phyloP scores from a whole-genome alignment of 257 asterid species.

The Ehretia macrophylla region DNA sequence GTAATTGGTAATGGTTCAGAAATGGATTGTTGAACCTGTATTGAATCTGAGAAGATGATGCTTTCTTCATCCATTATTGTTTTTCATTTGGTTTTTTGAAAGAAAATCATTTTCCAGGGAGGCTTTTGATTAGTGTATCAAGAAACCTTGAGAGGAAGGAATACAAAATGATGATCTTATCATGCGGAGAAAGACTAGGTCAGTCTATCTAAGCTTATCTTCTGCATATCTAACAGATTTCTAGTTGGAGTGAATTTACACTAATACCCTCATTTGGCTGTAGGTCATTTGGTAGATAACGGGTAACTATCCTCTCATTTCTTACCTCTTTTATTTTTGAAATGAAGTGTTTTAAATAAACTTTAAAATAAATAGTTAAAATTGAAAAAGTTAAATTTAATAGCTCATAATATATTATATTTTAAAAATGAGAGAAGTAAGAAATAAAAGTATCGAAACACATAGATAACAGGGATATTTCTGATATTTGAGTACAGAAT shows the following conservation, averaged over 20 bases:
- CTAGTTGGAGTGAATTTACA: neutral
- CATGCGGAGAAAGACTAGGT: conserved; percentile 22
- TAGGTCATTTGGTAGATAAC: no score
- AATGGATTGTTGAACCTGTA: neutral
- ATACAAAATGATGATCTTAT: conserved; percentile 25
- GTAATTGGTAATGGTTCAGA: conserved; percentile 5
- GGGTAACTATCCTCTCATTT: no score
- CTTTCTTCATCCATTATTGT: conserved; percentile 45
- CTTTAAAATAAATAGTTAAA: no score
- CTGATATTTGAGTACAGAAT: no score
- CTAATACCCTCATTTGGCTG: neutral
- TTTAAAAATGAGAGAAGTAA: no score
- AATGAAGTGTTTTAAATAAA: no score
- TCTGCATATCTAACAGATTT: conserved; percentile 24
- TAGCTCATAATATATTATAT: no score
- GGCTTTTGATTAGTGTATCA: conserved; percentile 22
- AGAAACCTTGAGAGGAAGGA: conserved; percentile 13
- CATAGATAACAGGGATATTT: neutral
- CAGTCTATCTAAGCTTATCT: conserved; percentile 16
- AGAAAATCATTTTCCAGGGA: conserved; percentile 26
- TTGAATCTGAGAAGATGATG: neutral
- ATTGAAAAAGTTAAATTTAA: no score
- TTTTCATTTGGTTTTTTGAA: conserved; percentile 10
- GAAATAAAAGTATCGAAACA: no score
- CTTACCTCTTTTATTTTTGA: no score